Percentiles rank a stretch among this genome's conserved stretches.
phyloP scores from a whole-genome alignment of 2,329 filamentous ascomycete species.

The Graphilbum sp. region DNA sequence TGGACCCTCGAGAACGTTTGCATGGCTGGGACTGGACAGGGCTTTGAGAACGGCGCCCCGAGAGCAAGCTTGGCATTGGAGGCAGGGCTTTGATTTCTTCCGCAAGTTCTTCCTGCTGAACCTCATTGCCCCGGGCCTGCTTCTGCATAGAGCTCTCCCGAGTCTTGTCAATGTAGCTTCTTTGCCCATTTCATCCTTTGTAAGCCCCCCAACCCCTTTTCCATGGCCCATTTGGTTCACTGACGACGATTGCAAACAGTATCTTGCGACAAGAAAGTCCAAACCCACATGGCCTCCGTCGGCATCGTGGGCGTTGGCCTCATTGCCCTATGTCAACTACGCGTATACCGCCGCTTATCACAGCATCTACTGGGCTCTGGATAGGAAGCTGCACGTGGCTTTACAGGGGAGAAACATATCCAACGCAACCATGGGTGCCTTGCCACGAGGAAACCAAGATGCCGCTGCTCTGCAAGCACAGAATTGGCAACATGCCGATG shows the following conservation, averaged over 20 bases:
- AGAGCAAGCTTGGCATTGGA: slow-evolving; percentile 1
- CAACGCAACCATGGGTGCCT: neutral
- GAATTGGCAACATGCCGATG: slow-evolving; percentile 6
- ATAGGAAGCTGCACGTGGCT: slow-evolving; percentile 30
- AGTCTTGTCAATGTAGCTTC: slow-evolving; percentile 24
- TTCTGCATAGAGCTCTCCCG: slow-evolving; percentile 27
- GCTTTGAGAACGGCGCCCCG: neutral
- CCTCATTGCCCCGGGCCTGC: slow-evolving; percentile 27
- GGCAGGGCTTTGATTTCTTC: slow-evolving; percentile 6
- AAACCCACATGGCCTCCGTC: slow-evolving; percentile 36
- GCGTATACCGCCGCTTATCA: slow-evolving; percentile 29
- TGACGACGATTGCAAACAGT: neutral
- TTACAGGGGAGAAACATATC: slow-evolving; percentile 18
- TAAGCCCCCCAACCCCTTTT: slow-evolving; percentile 12
- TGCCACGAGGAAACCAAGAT: neutral
- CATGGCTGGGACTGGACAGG: slow-evolving; percentile 19
- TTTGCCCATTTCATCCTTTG: slow-evolving; percentile 24
- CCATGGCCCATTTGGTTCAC: neutral
- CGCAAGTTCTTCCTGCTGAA: slow-evolving; percentile 20
- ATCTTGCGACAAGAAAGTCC: slow-evolving; percentile 14
- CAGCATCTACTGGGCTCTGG: slow-evolving; percentile 26
- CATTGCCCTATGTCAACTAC: slow-evolving; percentile 28
- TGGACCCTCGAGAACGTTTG: slow-evolving; percentile 26
- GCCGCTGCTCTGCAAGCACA: neutral
- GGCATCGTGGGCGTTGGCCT: slow-evolving; percentile 30